Percentiles rank a stretch among this genome's conserved stretches.
Evolutionary conservation across 352 stramenopile genomes (phyloP).

Genomic region (Hyaloperonospora arabidopsidis): DNA sequence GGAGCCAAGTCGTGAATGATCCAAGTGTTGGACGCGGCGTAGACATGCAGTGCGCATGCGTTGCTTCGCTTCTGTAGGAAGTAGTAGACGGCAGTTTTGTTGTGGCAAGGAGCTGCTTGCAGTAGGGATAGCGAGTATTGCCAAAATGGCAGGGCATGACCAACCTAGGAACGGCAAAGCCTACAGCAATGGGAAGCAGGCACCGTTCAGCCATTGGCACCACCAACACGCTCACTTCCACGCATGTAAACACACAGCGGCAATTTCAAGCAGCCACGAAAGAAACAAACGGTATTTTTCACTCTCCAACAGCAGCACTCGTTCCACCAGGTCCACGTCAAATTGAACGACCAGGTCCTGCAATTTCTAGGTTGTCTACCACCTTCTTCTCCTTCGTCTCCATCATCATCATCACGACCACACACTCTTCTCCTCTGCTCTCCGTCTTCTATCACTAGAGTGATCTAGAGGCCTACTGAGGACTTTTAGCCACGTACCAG

Average conservation of each 20-base stretch:
- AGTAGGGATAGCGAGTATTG: slow-evolving; percentile 13
- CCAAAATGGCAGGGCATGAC: slow-evolving; percentile 18
- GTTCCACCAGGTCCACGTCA: not conserved
- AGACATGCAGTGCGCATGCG: slow-evolving; percentile 25
- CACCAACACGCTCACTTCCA: slow-evolving; percentile 5
- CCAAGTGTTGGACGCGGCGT: slow-evolving; percentile 35
- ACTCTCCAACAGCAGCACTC: slow-evolving; percentile 10
- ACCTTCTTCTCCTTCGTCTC: not conserved
- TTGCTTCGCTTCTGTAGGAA: slow-evolving; percentile 27
- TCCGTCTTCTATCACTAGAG: slow-evolving; percentile 16
- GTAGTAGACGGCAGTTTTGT: slow-evolving; percentile 29
- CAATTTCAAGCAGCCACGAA: slow-evolving; percentile 9
- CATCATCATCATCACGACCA: slow-evolving; percentile 9
- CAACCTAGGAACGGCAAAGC: slow-evolving; percentile 30
- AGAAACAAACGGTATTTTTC: slow-evolving; percentile 34
- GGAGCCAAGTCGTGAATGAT: slow-evolving; percentile 28
- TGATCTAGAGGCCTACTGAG: not conserved
- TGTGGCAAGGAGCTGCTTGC: slow-evolving; percentile 24
- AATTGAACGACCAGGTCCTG: slow-evolving; percentile 1
- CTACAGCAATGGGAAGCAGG: slow-evolving; percentile 32
- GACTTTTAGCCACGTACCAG: slow-evolving; percentile 1
- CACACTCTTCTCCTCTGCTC: slow-evolving; percentile 5
- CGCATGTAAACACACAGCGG: slow-evolving; percentile 15
- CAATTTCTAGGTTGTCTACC: not conserved
- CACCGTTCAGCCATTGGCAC: slow-evolving; percentile 11